A percentile compares a stretch with the other conserved stretches of the same genome.
Conservation (phyloP, 768 basidiomycete species). For the Mycena alexandri region DNA sequence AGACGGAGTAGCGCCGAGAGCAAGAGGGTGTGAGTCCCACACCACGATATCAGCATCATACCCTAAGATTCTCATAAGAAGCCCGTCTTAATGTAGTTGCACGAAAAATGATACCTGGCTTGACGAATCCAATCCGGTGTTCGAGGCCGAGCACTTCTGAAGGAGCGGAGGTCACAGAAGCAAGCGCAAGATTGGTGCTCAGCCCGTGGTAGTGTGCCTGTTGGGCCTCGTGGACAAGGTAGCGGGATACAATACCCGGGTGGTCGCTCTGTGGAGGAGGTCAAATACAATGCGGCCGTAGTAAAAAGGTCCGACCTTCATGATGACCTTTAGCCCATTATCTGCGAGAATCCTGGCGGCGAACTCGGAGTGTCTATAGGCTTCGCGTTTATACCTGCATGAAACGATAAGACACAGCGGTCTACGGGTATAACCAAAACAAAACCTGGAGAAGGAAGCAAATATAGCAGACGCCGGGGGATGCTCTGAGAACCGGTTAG, state of each 20-base stretch:
- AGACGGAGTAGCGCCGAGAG: constrained; percentile 80
- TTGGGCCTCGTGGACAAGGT: constrained; percentile 82
- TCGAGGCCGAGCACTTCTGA: constrained; percentile 78
- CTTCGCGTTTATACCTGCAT: constrained; percentile 76
- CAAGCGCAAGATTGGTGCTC: constrained; percentile 71
- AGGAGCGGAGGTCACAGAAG: constrained; percentile 78
- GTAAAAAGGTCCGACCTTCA: constrained; percentile 66
- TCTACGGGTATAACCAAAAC: neutral
- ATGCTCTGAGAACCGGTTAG: constrained; percentile 53
- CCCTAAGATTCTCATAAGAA: constrained; percentile 49
- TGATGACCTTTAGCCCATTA: constrained; percentile 74
- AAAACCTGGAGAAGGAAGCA: constrained; percentile 58
- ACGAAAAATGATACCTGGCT: constrained; percentile 54
- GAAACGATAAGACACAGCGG: neutral
- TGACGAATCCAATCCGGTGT: constrained; percentile 81
- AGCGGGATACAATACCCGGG: constrained; percentile 72
- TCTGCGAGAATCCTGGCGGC: constrained; percentile 79
- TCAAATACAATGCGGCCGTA: neutral
- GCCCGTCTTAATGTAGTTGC: neutral
- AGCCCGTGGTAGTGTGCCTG: constrained; percentile 84
- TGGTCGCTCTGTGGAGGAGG: constrained; percentile 67
- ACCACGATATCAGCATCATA: constrained; percentile 84
- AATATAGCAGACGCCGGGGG: constrained; percentile 84
- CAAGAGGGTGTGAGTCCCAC: constrained; percentile 84
- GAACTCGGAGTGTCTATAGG: constrained; percentile 84